Conservation (phyloP, 2,329 filamentous ascomycete species). For the Sclerotinia minor region DNA sequence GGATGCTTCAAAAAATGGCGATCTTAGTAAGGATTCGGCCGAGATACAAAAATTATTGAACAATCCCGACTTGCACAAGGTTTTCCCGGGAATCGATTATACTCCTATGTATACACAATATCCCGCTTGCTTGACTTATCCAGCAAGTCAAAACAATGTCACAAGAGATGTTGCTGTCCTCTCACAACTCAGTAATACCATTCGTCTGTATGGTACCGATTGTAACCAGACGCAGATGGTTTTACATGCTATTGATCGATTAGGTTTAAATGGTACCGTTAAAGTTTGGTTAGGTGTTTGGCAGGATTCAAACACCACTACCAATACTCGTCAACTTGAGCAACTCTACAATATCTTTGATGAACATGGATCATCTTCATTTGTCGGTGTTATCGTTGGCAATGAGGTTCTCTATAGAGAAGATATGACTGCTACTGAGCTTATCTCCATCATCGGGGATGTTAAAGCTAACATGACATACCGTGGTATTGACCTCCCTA, state of each 20-base stretch:
- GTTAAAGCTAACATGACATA: constrained; percentile 73
- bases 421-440: constrained; percentile 64
- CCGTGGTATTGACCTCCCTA: constrained; percentile 65
- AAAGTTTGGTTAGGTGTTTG: constrained; percentile 96
- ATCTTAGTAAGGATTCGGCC: constrained; percentile 69
- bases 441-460: constrained; percentile 63
- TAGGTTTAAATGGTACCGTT: constrained; percentile 69
- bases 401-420: constrained; percentile 78
- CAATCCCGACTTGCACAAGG: constrained; percentile 81
- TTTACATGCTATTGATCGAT: constrained; percentile 73
- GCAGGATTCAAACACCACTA: constrained; percentile 81
- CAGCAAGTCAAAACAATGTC: constrained; percentile 89
- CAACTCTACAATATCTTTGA: constrained; percentile 87
- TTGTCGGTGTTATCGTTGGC: constrained; percentile 79
- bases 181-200: constrained; percentile 82
- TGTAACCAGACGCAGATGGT: constrained; percentile 98
- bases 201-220: constrained; percentile 91
- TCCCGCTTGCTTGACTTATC: constrained; percentile 73
- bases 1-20: constrained; percentile 65
- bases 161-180: constrained; percentile 89
- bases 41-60: constrained; percentile 82
- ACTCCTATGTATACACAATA: constrained; percentile 91
- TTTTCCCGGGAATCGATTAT: constrained; percentile 95
- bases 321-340: constrained; percentile 75
- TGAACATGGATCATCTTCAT: constrained; percentile 64